Percentiles rank a stretch among this genome's conserved stretches.
phyloP scores from a whole-genome alignment of 2,329 filamentous ascomycete genomes.

The Pyrenochaeta sp. region DNA sequence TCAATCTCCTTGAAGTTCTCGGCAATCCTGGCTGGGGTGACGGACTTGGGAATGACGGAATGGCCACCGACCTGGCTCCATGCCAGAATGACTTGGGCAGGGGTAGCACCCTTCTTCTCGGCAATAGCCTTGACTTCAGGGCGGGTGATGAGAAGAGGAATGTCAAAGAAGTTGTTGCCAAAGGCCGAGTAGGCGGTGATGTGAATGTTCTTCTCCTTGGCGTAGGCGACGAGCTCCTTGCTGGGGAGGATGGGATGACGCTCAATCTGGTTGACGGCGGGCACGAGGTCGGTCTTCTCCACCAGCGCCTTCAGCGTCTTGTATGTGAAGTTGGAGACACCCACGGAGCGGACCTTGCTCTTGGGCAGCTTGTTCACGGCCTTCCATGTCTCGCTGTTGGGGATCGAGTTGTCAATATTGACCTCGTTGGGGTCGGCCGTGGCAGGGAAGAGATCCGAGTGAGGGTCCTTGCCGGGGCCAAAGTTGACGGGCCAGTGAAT shows the following conservation, averaged over 20 bases:
- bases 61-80: slow-evolving; percentile 78
- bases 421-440: slow-evolving; percentile 65
- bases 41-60: slow-evolving; percentile 42
- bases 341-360: slow-evolving; percentile 44
- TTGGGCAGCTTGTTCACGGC: slow-evolving; percentile 52
- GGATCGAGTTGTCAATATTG: slow-evolving; percentile 39
- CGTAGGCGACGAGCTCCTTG: slow-evolving; percentile 39
- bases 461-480: slow-evolving; percentile 60
- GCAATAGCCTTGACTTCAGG: slow-evolving; percentile 74
- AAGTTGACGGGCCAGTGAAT: slow-evolving; percentile 89
- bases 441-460: slow-evolving; percentile 38
- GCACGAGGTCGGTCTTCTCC: slow-evolving; percentile 53
- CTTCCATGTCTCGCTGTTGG: slow-evolving; percentile 43
- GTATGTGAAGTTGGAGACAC: slow-evolving; percentile 44
- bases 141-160: slow-evolving; percentile 71
- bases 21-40: slow-evolving; percentile 34
- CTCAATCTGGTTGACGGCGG: slow-evolving; percentile 43
- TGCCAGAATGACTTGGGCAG: slow-evolving; percentile 81
- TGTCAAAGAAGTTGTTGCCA: slow-evolving; percentile 51
- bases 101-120: slow-evolving; percentile 68
- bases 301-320: slow-evolving; percentile 62
- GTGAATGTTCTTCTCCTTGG: slow-evolving; percentile 43
- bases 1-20: slow-evolving; percentile 44
- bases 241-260: slow-evolving; percentile 40
- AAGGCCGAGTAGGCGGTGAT: slow-evolving; percentile 55